Conservation (phyloP, 2,329 filamentous ascomycete species). For the Malbranchea cinnamomea region DNA sequence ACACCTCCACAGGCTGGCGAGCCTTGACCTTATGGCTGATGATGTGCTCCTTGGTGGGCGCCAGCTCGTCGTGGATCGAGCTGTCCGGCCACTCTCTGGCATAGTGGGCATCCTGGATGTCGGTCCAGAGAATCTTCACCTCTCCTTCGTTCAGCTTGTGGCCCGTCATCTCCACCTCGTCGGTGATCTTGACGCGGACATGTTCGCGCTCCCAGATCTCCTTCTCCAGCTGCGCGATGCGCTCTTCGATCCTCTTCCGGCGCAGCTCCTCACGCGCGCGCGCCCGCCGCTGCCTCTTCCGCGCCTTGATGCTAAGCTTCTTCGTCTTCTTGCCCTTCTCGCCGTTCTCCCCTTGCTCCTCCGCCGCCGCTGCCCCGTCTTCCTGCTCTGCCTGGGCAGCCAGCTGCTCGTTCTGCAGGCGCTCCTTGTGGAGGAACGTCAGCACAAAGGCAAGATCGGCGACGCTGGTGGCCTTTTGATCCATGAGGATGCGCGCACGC, state of each 20-base stretch:
- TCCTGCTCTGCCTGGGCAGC: conserved; percentile 9
- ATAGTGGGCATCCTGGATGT: conserved; percentile 28
- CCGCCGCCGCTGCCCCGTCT: conserved; percentile 7
- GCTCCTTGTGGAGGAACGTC: conserved; percentile 30
- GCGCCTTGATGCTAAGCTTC: conserved; percentile 17
- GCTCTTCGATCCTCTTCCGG: conserved; percentile 13
- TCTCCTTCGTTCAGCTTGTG: conserved; percentile 16
- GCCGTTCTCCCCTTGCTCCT: conserved; percentile 9
- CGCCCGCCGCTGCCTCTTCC: conserved; percentile 18
- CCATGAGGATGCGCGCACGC: conserved; percentile 41
- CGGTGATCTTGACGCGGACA: conserved; percentile 18
- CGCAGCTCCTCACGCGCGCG: conserved; percentile 14
- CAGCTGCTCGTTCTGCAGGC: conserved; percentile 10
- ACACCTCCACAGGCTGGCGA: too few species aligned
- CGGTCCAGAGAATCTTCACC: conserved; percentile 33
- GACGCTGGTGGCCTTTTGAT: conserved; percentile 48
- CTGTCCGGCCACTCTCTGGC: conserved; percentile 29
- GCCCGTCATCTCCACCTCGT: conserved; percentile 10
- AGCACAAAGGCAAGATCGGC: conserved; percentile 46
- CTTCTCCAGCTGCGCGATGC: conserved; percentile 14
- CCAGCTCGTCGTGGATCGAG: conserved; percentile 29
- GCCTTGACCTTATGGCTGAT: conserved; percentile 18
- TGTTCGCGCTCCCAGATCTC: conserved; percentile 6
- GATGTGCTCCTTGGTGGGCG: conserved; percentile 21
- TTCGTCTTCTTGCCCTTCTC: conserved; percentile 12